phyloP scores from a whole-genome alignment of 2,329 filamentous ascomycete genomes.

The Thyridium curvatum region DNA sequence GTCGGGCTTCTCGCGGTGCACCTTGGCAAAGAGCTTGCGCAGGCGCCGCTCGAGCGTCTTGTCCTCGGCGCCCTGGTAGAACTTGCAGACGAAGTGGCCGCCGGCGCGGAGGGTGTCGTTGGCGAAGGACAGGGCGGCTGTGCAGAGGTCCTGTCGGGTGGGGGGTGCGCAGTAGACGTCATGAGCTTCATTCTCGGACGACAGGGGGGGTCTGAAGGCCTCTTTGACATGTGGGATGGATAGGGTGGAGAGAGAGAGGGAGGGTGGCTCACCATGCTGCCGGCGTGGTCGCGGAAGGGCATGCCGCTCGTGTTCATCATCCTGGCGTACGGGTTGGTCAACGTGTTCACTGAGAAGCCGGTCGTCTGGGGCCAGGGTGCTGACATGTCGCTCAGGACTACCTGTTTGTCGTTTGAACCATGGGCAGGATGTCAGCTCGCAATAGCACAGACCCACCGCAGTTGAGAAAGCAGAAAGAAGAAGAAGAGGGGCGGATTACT shows the following conservation, averaged over 20 bases:
- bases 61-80: conserved; percentile 88
- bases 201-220: too few species aligned
- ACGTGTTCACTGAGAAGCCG: conserved; percentile 76
- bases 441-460: too few species aligned
- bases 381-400: conserved; percentile 99
- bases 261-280: conserved; percentile 73
- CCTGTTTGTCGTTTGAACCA: conserved; percentile 30
- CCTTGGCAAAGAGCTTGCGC: conserved; percentile 69
- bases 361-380: conserved; percentile 83
- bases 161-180: background rate
- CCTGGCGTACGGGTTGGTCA: conserved; percentile 96
- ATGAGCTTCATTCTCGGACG: background rate
- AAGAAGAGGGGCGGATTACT: conserved; percentile 17
- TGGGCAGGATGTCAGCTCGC: background rate
- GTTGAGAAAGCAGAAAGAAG: background rate
- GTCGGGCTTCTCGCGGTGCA: conserved; percentile 84
- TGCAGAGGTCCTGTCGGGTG: conserved; percentile 70
- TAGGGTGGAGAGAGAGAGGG: background rate
- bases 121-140: conserved; percentile 76
- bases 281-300: conserved; percentile 77
- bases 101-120: conserved; percentile 75
- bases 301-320: conserved; percentile 98
- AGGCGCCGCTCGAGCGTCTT: conserved; percentile 70
- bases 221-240: too few species aligned
- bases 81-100: conserved; percentile 95